These are phyloP conservation scores for Chlorociboria aeruginascens DNA, from an alignment of 495 filamentous ascomycete species.

Conservation along the genomic window DNA sequence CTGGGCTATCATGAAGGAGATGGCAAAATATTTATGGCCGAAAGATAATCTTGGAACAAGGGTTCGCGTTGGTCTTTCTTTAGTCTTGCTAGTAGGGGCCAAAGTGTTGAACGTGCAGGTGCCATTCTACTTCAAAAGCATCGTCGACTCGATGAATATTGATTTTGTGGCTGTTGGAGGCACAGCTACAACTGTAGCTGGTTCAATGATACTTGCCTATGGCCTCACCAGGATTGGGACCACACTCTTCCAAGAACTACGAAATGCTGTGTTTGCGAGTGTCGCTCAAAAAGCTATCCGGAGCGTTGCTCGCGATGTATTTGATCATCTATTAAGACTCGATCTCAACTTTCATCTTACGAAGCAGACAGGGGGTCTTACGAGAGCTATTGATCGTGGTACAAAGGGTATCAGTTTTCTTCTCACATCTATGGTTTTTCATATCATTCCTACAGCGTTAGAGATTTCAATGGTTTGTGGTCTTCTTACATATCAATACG, in stretches of 20 bases:
- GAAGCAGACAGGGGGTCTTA: constrained; percentile 89
- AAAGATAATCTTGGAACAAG: constrained; percentile 78
- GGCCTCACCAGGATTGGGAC: constrained; percentile 79
- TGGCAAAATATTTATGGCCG: constrained; percentile 95
- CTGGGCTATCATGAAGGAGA: constrained; percentile 97
- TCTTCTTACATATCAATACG: constrained; percentile 89
- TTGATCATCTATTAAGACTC: constrained; percentile 75
- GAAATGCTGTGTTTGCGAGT: constrained; percentile 92
- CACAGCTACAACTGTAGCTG: constrained; percentile 78
- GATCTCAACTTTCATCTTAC: constrained; percentile 90
- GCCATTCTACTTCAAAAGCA: constrained; percentile 96
- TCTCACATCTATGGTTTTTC: constrained; percentile 96
- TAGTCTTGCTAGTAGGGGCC: constrained; percentile 74
- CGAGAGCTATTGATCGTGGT: constrained; percentile 87
- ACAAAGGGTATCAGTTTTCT: constrained; percentile 98
- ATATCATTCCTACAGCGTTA: constrained; percentile 84
- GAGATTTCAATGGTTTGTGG: constrained; percentile 95
- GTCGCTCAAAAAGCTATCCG: constrained; percentile 96
- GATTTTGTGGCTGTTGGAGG: constrained; percentile 74
- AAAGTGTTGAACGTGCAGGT: constrained; percentile 97
- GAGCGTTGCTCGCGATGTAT: constrained; percentile 80
- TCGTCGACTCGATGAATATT: constrained; percentile 94
- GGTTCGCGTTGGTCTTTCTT: constrained; percentile 66
- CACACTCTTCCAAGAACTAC: constrained; percentile 76
- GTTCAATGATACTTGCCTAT: constrained; percentile 86